Percentiles rank a stretch among this genome's conserved stretches.
These are phyloP conservation scores for Parachlorella kessleri DNA, from an alignment of 139 green algal species.

Conservation along the genomic window DNA sequence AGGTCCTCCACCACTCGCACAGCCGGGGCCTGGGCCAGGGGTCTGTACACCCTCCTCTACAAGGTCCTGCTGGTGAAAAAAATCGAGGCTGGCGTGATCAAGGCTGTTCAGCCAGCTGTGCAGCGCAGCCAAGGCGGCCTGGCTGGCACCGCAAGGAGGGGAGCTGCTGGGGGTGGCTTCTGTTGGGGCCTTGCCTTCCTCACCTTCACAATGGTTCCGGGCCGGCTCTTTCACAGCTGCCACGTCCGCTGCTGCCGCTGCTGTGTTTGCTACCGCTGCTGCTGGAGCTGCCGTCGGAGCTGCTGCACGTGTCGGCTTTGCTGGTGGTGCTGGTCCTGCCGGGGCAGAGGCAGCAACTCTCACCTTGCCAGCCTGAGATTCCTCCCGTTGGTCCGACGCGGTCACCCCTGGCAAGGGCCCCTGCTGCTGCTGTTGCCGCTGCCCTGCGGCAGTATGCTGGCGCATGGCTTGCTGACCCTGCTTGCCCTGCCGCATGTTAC, in stretches of 20 bases:
- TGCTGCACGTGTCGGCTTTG: neutral
- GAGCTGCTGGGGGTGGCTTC: neutral
- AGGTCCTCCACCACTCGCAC: neutral
- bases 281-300: neutral
- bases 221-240: constrained; percentile 2
- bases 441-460: neutral
- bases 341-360: neutral
- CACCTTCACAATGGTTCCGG: neutral
- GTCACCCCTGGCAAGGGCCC: neutral
- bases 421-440: neutral
- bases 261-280: neutral
- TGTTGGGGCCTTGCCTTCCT: neutral
- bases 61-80: too few relatives aligned
- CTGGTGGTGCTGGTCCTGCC: neutral
- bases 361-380: neutral
- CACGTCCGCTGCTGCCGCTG: neutral
- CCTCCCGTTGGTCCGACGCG: neutral
- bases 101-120: neutral
- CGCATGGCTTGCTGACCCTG: too few relatives aligned
- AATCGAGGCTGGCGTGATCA: neutral
- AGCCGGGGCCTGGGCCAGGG: neutral
- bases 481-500: too few relatives aligned
- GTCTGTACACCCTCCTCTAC: neutral
- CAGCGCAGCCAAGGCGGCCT: neutral
- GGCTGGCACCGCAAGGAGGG: neutral